These are phyloP conservation scores for Talaromyces sp. DNA, from an alignment of 2,329 filamentous ascomycete species.

Conservation along the genomic window DNA sequence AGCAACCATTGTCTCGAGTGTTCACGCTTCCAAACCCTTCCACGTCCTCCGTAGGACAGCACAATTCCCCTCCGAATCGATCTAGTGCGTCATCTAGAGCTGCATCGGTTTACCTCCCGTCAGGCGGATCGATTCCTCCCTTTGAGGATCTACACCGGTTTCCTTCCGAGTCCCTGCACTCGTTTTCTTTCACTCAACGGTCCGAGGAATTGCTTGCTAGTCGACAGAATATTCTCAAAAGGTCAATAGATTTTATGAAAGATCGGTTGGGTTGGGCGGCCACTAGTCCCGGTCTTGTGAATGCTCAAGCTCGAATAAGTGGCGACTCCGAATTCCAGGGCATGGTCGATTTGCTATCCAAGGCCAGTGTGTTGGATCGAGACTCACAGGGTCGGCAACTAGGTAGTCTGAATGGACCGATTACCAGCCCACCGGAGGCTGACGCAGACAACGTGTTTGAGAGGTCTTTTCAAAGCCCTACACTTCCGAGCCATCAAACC, in stretches of 20 bases:
- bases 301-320: conserved; percentile 74
- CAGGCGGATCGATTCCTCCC: conserved; percentile 67
- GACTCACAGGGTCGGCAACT: conserved; percentile 48
- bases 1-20: conserved; percentile 67
- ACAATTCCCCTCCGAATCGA: conserved; percentile 68
- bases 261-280: conserved; percentile 82
- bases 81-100: conserved; percentile 57
- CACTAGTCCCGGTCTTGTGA: conserved; percentile 71
- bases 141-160: conserved; percentile 88
- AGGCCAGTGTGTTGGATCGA: conserved; percentile 72
- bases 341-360: conserved; percentile 83
- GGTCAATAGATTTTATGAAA: conserved; percentile 94
- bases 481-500: conserved; percentile 23
- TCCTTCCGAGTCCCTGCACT: conserved; percentile 92
- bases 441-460: conserved; percentile 82
- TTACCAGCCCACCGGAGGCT: conserved; percentile 75
- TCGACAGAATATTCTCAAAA: conserved; percentile 86
- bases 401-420: conserved; percentile 55
- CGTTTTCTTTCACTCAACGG: conserved; percentile 95
- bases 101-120: conserved; percentile 53
- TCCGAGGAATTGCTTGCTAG: conserved; percentile 89
- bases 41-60: conserved; percentile 58
- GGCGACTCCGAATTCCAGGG: conserved; percentile 85
- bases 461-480: conserved; percentile 60
- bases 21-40: conserved; percentile 64